Base-by-base conservation (phyloP, 108 stramenopile species). In the Nitzschia sp. region DNA sequence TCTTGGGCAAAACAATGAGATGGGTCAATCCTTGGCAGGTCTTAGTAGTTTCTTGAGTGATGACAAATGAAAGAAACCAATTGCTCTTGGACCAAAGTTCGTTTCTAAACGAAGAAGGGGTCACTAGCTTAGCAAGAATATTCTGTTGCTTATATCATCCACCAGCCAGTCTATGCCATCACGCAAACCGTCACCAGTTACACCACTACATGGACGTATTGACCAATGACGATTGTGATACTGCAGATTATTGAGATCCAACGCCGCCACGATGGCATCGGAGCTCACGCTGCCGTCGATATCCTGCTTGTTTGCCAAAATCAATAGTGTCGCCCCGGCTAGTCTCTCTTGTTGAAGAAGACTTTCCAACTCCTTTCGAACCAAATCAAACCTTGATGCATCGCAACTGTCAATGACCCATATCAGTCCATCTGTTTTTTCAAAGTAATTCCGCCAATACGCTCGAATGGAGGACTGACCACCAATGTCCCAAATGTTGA, bases 391-490 rank as follows among this genome's bases (percentile, higher is more conserved):
- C 12, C 99, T 80, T 8, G 67, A 72, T 24, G 70, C 62, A 63
- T 99, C 99, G 11, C 87, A 80, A 54, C 85, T 88, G 70, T 99
- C 99, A 25, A 99, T 95, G 3, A 99, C 99, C 97, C 97, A 99
- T 46, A 99, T 90, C 39, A 99, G 26, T 7, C 98, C 99, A 77
- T 99, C 99, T 24, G 99, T 99, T 53, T 83, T 63, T 73, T 99
- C 99, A 76, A 98, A 99, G 69, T 99, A 99, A 63, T 99, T 99
- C 8, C 97, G 68, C 99, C 99, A 99, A 83, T 99, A 99, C 12
- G 97, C 90, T 0, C 98, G 93, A 41, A 99, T 98, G 2, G 97
- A 96, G 54, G 93, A 92, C 83, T 99, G 99, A 7, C 99, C 99
- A 15, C 99, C 99, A 34, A 99, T 95, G 67, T 99, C 99, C 99